Percentiles rank a stretch among this genome's conserved stretches.
Conservation (phyloP, 202 grass and related monocot genomes). For the Hordeum pubiflorum region DNA sequence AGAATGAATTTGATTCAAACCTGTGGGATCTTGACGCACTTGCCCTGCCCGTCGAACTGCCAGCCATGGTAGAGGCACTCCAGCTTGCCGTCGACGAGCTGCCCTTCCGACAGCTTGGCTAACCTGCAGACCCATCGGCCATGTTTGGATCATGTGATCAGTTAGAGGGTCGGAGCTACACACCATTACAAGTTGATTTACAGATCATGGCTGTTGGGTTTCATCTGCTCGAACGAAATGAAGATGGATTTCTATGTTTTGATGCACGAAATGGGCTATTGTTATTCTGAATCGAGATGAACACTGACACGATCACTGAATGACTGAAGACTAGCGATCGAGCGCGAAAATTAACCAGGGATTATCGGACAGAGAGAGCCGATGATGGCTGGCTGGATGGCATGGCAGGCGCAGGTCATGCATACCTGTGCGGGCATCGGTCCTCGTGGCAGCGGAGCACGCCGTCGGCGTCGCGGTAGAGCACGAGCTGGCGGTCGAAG, state of each 20-base stretch:
- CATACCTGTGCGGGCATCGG: slow-evolving; percentile 77
- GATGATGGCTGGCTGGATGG: too few species aligned
- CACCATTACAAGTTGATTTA: neutral
- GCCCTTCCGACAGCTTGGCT: slow-evolving; percentile 84
- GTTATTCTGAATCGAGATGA: neutral
- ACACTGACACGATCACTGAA: neutral
- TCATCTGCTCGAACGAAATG: neutral
- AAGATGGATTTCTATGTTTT: neutral
- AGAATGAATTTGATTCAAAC: neutral
- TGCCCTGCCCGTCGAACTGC: slow-evolving; percentile 91
- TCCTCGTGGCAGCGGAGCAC: slow-evolving; percentile 80
- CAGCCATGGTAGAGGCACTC: slow-evolving; percentile 97
- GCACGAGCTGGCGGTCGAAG: slow-evolving; percentile 80
- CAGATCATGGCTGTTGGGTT: neutral
- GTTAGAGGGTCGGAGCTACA: neutral
- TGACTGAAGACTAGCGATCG: neutral
- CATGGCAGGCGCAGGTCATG: neutral
- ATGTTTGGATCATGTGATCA: neutral
- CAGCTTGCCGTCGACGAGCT: slow-evolving; percentile 70
- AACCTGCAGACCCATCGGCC: slow-evolving; percentile 24
- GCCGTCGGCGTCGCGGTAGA: slow-evolving; percentile 66
- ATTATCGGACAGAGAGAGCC: neutral
- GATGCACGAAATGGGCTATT: neutral
- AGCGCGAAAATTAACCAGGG: neutral
- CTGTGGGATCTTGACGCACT: slow-evolving; percentile 87